A percentile compares a stretch with the other conserved stretches of the same genome.
phyloP scores from a whole-genome alignment of 2,329 filamentous ascomycete genomes.

The Penicillium sp. region DNA sequence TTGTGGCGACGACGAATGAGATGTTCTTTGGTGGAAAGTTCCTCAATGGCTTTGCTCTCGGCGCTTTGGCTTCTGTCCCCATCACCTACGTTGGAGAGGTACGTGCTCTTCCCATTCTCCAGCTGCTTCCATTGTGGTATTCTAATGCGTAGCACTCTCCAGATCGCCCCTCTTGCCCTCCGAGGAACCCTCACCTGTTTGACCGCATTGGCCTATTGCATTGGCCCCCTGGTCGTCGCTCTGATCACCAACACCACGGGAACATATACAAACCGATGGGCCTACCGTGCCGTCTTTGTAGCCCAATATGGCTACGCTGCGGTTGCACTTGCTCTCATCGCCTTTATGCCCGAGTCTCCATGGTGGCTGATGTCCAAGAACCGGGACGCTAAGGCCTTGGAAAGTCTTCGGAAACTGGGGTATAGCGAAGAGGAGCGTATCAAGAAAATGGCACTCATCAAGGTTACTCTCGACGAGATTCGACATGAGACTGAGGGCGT shows the following conservation, averaged over 20 bases:
- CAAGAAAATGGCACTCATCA: slow-evolving; percentile 12
- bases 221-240: slow-evolving; percentile 44
- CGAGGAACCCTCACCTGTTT: slow-evolving; percentile 40
- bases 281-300: slow-evolving; percentile 45
- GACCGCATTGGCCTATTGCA: slow-evolving; percentile 44
- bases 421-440: slow-evolving; percentile 6
- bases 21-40: slow-evolving; percentile 49
- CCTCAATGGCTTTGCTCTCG: slow-evolving; percentile 46
- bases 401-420: slow-evolving; percentile 11
- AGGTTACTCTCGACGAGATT: slow-evolving; percentile 14
- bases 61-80: slow-evolving; percentile 42
- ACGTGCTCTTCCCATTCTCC: neutral
- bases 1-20: slow-evolving; percentile 44
- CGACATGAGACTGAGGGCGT: slow-evolving; percentile 36
- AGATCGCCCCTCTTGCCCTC: slow-evolving; percentile 43
- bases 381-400: slow-evolving; percentile 3
- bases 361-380: slow-evolving; percentile 15
- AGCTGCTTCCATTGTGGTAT: no score
- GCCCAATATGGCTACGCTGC: slow-evolving; percentile 47
- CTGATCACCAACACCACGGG: slow-evolving; percentile 43
- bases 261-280: slow-evolving; percentile 42
- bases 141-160: neutral
- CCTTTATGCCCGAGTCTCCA: slow-evolving; percentile 17
- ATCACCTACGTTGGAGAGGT: slow-evolving; percentile 40
- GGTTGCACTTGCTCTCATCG: slow-evolving; percentile 30